Evolutionary conservation across 768 basidiomycete species (phyloP).

Genomic region (Amanita pseudoporphyria): DNA sequence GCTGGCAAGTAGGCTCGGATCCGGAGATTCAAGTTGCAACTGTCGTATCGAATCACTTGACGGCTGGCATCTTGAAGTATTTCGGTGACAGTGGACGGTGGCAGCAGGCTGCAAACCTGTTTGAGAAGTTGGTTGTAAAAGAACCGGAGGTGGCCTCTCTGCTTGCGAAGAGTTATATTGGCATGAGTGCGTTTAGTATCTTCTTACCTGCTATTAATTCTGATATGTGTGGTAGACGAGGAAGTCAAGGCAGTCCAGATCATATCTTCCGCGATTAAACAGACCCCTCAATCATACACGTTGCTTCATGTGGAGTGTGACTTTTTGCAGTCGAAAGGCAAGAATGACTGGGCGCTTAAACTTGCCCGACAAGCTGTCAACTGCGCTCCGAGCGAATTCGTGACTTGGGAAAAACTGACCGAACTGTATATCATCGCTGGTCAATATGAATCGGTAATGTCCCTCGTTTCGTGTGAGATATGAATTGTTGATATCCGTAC

Average conservation of each 20-base stretch:
- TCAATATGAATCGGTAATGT: slow-evolving; percentile 62
- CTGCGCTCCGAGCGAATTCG: slow-evolving; percentile 96
- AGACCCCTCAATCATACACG: slow-evolving; percentile 88
- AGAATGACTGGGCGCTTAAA: slow-evolving; percentile 81
- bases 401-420: slow-evolving; percentile 97
- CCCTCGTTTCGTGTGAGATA: background rate
- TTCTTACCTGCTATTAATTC: background rate
- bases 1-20: slow-evolving; percentile 98
- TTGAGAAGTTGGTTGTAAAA: slow-evolving; percentile 78
- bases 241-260: slow-evolving; percentile 98
- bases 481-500: slow-evolving; percentile 4
- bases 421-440: slow-evolving; percentile 89
- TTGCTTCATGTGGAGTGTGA: slow-evolving; percentile 93
- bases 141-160: slow-evolving; percentile 88
- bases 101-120: slow-evolving; percentile 84
- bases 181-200: slow-evolving; percentile 63
- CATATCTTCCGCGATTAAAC: slow-evolving; percentile 72
- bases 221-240: slow-evolving; percentile 52
- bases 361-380: slow-evolving; percentile 94
- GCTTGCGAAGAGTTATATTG: slow-evolving; percentile 84
- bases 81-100: slow-evolving; percentile 88
- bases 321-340: slow-evolving; percentile 81
- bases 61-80: slow-evolving; percentile 92
- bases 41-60: slow-evolving; percentile 92
- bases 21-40: slow-evolving; percentile 99